Percentiles rank a stretch among this genome's conserved stretches.
Conservation (phyloP, 2,329 filamentous ascomycete genomes). For the Coniochaeta sp. region DNA sequence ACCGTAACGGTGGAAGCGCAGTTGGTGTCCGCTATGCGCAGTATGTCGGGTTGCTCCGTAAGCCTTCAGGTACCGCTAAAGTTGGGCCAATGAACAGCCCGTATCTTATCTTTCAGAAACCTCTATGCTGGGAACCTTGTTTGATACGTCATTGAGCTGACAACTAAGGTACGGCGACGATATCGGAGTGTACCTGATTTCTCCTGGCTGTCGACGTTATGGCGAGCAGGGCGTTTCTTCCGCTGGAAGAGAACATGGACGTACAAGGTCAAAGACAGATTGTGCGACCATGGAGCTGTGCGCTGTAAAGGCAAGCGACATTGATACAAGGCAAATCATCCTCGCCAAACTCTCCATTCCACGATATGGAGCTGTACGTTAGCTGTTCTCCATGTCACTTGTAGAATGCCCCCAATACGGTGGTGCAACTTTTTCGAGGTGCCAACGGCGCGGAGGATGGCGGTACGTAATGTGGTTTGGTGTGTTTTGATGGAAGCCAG, state of each 20-base stretch:
- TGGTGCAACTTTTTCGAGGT: neutral
- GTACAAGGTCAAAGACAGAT: too few species aligned
- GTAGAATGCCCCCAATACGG: neutral
- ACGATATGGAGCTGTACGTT: neutral
- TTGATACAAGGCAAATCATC: neutral
- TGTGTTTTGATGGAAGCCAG: neutral
- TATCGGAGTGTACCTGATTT: neutral
- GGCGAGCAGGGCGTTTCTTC: too few species aligned
- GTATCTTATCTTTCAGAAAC: neutral
- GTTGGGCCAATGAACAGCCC: neutral
- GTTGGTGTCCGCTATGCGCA: neutral
- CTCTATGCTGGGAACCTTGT: neutral
- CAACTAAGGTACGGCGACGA: neutral
- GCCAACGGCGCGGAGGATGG: neutral
- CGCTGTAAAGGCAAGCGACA: neutral
- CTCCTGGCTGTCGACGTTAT: neutral
- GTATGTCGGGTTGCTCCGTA: neutral
- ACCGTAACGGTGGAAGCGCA: neutral
- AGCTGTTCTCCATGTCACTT: neutral
- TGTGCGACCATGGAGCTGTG: too few species aligned
- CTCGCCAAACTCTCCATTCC: neutral
- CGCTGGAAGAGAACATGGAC: too few species aligned
- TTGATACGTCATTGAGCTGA: neutral
- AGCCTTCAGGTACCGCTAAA: neutral
- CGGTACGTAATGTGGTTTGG: slow-evolving; percentile 1